Conservation (phyloP, 345 rosid species). For the Corymbia maculata region DNA sequence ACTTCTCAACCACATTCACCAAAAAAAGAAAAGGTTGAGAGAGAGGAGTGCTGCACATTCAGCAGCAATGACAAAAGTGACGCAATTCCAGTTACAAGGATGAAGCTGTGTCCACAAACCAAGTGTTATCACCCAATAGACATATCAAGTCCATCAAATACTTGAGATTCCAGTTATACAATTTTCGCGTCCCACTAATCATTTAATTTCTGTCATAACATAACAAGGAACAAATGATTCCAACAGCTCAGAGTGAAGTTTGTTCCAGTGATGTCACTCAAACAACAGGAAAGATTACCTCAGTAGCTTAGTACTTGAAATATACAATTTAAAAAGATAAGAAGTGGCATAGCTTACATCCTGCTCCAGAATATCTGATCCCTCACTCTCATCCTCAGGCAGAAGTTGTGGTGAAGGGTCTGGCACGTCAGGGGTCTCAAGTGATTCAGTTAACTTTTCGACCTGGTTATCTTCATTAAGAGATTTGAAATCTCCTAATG, state of each 20-base stretch:
- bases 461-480: conserved; percentile 12
- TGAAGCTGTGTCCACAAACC: not conserved
- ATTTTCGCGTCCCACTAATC: not conserved
- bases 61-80: not conserved
- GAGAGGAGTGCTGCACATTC: not conserved
- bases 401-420: conserved; percentile 25
- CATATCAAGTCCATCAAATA: not conserved
- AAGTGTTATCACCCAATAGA: not conserved
- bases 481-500: not conserved
- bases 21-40: not conserved
- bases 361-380: conserved; percentile 69
- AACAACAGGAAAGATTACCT: not conserved
- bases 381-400: conserved; percentile 61
- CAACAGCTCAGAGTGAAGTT: not conserved
- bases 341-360: conserved; percentile 59
- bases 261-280: not conserved
- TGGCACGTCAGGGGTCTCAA: conserved; percentile 18
- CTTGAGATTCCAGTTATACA: not conserved
- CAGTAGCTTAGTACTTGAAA: not conserved
- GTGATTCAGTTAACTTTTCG: conserved; percentile 24
- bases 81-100: not conserved
- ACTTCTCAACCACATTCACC: not conserved
- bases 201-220: not conserved
- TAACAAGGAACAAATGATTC: not conserved
- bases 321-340: not conserved